Conservation (phyloP, 306 rosid genomes). For the Acacia confusa region DNA sequence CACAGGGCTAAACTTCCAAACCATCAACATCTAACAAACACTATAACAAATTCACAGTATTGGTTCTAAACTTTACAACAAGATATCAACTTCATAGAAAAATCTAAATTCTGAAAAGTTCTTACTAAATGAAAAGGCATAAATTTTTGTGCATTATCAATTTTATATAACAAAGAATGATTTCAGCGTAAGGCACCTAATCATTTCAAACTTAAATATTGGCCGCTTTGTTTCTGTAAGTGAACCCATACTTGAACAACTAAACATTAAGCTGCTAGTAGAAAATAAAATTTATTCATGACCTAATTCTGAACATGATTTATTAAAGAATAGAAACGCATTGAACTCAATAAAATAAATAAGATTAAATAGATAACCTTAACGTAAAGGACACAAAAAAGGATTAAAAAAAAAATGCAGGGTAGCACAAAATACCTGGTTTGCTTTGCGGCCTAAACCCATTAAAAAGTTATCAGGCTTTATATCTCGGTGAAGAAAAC, state of each 20-base stretch:
- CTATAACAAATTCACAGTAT: background rate
- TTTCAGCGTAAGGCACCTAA: background rate
- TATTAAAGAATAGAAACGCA: background rate
- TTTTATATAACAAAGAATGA: background rate
- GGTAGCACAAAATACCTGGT: slow-evolving; percentile 65
- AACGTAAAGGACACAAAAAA: background rate
- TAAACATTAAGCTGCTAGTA: background rate
- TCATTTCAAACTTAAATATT: background rate
- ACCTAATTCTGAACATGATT: background rate
- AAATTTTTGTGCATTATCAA: background rate
- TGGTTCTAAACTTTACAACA: background rate
- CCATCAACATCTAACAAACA: background rate
- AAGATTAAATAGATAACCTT: background rate
- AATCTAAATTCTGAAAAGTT: background rate
- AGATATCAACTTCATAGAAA: background rate
- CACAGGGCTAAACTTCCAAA: background rate
- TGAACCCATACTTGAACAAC: background rate
- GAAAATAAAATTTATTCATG: background rate
- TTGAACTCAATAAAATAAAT: background rate
- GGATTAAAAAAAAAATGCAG: background rate
- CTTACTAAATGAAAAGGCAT: background rate
- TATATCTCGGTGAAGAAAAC: slow-evolving; percentile 98
- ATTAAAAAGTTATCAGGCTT: slow-evolving; percentile 98
- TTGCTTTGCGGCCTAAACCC: slow-evolving; percentile 98
- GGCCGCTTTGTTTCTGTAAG: background rate